Conservation (phyloP, 2,329 filamentous ascomycete species). For the Colletotrichum gloeosporioides region DNA sequence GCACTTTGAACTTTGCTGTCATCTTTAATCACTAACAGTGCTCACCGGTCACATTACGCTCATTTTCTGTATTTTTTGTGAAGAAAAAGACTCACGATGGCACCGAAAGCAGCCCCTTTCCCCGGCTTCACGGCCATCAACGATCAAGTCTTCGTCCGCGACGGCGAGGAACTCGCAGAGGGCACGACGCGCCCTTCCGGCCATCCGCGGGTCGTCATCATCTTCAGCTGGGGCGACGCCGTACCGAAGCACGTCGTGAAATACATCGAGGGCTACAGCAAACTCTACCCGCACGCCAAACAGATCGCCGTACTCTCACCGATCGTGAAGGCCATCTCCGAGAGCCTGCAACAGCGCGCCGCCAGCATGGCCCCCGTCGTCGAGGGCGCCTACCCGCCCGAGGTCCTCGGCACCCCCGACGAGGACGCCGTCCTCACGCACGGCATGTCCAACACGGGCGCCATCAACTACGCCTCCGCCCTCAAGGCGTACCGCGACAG, state of each 20-base stretch:
- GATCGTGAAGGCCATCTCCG: constrained; percentile 51
- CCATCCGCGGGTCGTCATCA: constrained; percentile 52
- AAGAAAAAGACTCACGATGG: background rate
- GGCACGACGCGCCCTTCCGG: constrained; percentile 18
- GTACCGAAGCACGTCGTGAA: constrained; percentile 59
- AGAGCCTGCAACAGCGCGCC: constrained; percentile 46
- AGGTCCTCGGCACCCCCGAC: constrained; percentile 22
- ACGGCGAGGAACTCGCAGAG: constrained; percentile 30
- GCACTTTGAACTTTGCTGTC: fast-evolving
- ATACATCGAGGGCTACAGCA: constrained; percentile 57
- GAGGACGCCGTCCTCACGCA: constrained; percentile 49
- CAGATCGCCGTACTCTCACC: constrained; percentile 58
- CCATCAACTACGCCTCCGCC: constrained; percentile 55
- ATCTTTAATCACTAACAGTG: background rate
- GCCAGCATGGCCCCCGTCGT: constrained; percentile 51
- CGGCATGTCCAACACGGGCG: constrained; percentile 64
- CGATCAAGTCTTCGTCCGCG: constrained; percentile 52
- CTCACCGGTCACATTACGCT: background rate
- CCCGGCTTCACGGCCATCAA: constrained; percentile 53
- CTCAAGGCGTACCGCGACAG: constrained; percentile 50
- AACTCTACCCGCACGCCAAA: constrained; percentile 54
- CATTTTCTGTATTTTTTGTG: background rate
- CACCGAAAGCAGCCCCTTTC: constrained; percentile 29
- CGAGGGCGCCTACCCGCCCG: constrained; percentile 37
- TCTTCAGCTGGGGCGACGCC: constrained; percentile 65